Conservation (phyloP, 768 basidiomycete species). For the Pisolithus albus region DNA sequence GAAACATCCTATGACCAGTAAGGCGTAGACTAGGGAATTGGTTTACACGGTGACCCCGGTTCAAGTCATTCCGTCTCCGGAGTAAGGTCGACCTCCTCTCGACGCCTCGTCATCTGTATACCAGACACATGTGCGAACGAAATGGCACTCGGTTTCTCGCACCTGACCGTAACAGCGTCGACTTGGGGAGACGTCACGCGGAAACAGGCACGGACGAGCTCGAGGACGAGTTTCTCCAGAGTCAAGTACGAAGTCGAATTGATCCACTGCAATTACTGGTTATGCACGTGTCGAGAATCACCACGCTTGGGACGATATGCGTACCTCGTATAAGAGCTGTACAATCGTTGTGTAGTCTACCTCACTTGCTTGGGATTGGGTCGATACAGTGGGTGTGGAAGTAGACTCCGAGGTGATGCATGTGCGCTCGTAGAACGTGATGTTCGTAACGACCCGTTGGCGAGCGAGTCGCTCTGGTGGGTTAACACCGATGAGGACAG, state of each 20-base stretch:
- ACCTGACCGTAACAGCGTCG: constrained; percentile 38
- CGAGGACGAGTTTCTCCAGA: constrained; percentile 51
- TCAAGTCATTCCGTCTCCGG: too few relatives aligned
- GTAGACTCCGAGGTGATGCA: too few relatives aligned
- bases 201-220: constrained; percentile 38
- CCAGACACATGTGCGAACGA: constrained; percentile 53
- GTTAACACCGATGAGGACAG: constrained; percentile 64
- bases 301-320: not conserved
- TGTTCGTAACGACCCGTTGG: constrained; percentile 54
- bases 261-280: constrained; percentile 32
- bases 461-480: constrained; percentile 59
- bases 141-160: constrained; percentile 63
- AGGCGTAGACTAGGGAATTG: too few relatives aligned
- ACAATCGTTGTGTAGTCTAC: constrained; percentile 33
- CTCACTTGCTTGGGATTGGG: constrained; percentile 3
- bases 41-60: too few relatives aligned
- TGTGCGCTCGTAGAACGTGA: constrained; percentile 35
- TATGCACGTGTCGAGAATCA: not conserved
- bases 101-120: constrained; percentile 45
- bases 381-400: not conserved
- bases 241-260: constrained; percentile 47
- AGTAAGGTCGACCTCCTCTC: not conserved
- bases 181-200: constrained; percentile 23
- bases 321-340: constrained; percentile 17
- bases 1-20: too few relatives aligned